phyloP scores from a whole-genome alignment of 805 yeast genomes.

The Zygosaccharomyces lentus region DNA sequence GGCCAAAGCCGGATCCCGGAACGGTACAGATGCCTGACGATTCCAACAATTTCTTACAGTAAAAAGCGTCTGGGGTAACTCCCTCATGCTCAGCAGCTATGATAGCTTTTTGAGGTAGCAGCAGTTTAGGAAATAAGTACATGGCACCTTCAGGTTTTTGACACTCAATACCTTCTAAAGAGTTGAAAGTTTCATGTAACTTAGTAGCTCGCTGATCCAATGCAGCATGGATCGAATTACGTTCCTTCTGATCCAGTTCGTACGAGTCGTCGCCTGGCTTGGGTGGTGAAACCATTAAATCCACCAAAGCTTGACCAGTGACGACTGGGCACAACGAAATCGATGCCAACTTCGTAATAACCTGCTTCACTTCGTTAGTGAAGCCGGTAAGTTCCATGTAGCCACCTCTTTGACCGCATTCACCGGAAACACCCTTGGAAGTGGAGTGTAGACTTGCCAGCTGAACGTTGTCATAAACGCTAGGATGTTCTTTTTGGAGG shows the following conservation, averaged over 20 bases:
- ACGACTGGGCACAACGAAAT: conserved; percentile 93
- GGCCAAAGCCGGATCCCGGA: conserved; percentile 98
- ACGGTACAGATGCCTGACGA: conserved; percentile 93
- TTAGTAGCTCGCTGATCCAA: conserved; percentile 58
- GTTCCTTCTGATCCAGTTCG: conserved; percentile 60
- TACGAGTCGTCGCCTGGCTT: conserved; percentile 68
- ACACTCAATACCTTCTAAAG: conserved; percentile 79
- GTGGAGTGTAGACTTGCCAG: conserved; percentile 95
- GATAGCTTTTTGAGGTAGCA: conserved; percentile 60
- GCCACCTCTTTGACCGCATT: conserved; percentile 99
- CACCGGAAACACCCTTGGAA: conserved; percentile 96
- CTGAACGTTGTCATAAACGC: conserved; percentile 66
- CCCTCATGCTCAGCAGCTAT: conserved; percentile 54
- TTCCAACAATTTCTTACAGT: conserved; percentile 79
- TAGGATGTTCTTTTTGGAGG: conserved; percentile 52
- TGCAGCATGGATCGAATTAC: conserved; percentile 54
- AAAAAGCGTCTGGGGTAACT: conserved; percentile 75
- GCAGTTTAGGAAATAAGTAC: conserved; percentile 86
- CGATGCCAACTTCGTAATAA: conserved; percentile 80
- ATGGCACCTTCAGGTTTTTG: conserved; percentile 95
- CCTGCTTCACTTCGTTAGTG: conserved; percentile 58
- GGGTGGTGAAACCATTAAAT: conserved; percentile 93
- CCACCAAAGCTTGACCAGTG: conserved; percentile 89
- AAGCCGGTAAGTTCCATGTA: conserved; percentile 93
- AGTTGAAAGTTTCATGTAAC: conserved; percentile 64